A percentile compares a stretch with the other conserved stretches of the same genome.
Conservation (phyloP, 345 rosid genomes). For the Anastatica hierochuntica region DNA sequence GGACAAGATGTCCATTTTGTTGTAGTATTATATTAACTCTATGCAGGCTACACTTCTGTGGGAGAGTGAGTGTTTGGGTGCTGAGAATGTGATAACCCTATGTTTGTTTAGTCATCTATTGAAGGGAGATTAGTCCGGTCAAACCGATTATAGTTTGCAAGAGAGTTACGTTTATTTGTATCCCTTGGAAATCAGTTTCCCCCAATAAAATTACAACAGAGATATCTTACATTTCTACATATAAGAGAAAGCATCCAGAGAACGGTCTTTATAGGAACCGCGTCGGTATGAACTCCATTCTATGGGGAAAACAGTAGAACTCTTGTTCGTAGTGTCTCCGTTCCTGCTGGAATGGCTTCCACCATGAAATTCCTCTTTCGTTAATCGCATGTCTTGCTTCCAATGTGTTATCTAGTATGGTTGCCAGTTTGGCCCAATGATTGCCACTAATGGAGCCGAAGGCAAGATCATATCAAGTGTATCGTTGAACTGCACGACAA, state of each 20-base stretch:
- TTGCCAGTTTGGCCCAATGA: constrained; percentile 54
- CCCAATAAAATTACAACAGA: neutral
- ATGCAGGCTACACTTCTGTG: neutral
- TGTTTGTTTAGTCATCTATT: too few relatives aligned
- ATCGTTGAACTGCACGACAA: constrained; percentile 66
- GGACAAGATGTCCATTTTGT: neutral
- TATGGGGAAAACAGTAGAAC: constrained; percentile 63
- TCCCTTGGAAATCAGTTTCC: neutral
- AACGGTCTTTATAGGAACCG: constrained; percentile 40
- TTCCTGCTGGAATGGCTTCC: constrained; percentile 76
- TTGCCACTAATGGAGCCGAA: constrained; percentile 72
- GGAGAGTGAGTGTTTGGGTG: neutral
- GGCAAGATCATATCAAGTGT: constrained; percentile 78
- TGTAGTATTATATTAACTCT: neutral
- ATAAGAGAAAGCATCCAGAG: neutral
- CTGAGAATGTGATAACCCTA: neutral
- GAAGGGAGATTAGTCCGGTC: too few relatives aligned
- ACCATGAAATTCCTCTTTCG: constrained; percentile 83
- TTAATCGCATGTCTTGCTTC: constrained; percentile 28
- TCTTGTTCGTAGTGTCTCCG: constrained; percentile 63
- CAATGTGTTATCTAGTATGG: constrained; percentile 67
- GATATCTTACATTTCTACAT: constrained; percentile 16
- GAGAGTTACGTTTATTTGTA: too few relatives aligned
- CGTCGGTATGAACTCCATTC: constrained; percentile 47
- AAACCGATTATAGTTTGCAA: too few relatives aligned